A percentile compares a stretch with the other conserved stretches of the same genome.
These are phyloP conservation scores for Colletotrichum cereale DNA, from an alignment of 2,329 filamentous ascomycete genomes.

Conservation along the genomic window DNA sequence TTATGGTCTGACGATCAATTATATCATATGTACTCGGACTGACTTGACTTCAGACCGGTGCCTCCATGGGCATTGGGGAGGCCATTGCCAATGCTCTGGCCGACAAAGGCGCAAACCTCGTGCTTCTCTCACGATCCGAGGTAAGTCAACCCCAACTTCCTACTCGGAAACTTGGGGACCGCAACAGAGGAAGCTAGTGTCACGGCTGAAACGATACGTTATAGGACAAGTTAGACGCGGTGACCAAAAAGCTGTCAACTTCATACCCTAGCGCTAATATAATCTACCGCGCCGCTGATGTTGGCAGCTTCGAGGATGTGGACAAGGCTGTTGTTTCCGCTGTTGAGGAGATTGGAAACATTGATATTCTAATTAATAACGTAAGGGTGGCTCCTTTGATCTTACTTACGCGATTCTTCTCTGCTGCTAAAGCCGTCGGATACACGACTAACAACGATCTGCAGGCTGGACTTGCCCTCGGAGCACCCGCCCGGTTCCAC, in stretches of 20 bases:
- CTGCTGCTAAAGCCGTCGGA: not conserved
- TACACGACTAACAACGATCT: not conserved
- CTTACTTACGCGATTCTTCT: not conserved
- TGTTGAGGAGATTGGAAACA: slow-evolving; percentile 50
- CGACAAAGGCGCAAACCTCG: slow-evolving; percentile 53
- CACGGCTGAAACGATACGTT: not conserved
- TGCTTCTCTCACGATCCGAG: slow-evolving; percentile 56
- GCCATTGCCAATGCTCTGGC: slow-evolving; percentile 56
- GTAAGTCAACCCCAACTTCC: slow-evolving; percentile 18
- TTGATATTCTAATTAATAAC: slow-evolving; percentile 62
- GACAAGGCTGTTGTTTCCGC: slow-evolving; percentile 48
- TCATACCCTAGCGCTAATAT: slow-evolving; percentile 29
- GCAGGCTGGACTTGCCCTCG: slow-evolving; percentile 59
- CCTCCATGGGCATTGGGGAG: slow-evolving; percentile 61
- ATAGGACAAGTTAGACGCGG: slow-evolving; percentile 42
- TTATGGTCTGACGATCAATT: not conserved
- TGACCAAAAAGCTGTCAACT: slow-evolving; percentile 42
- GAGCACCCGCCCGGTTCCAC: slow-evolving; percentile 57
- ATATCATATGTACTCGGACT: not conserved
- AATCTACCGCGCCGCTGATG: slow-evolving; percentile 45
- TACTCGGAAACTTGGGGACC: not conserved
- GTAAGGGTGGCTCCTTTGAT: slow-evolving; percentile 31
- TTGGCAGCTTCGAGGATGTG: slow-evolving; percentile 48
- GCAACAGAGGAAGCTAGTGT: not conserved
- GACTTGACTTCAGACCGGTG: slow-evolving; percentile 48